Percentiles rank a stretch among this genome's conserved stretches.
These are phyloP conservation scores for Fusarium sp. DNA, from an alignment of 2,329 filamentous ascomycete species.

Conservation along the genomic window DNA sequence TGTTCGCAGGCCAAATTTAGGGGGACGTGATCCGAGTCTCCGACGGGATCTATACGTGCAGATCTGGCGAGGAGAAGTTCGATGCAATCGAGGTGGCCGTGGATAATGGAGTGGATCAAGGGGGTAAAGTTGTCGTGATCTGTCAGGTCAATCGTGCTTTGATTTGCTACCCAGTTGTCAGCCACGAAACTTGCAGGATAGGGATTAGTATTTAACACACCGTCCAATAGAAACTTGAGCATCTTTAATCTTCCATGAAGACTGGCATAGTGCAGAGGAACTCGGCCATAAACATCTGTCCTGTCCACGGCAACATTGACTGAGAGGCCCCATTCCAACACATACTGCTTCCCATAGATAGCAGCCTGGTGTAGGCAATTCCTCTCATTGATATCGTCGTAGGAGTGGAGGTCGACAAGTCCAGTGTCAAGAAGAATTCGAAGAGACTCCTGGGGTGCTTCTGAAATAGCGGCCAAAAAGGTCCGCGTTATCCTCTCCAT, in stretches of 20 bases:
- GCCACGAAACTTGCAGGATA: background rate
- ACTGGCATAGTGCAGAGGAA: constrained; percentile 95
- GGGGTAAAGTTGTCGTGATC: constrained; percentile 99
- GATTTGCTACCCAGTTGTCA: constrained; percentile 65
- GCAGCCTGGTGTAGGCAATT: constrained; percentile 98
- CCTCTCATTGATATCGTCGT: constrained; percentile 97
- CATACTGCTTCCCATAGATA: constrained; percentile 87
- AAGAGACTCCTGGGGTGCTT: constrained; percentile 82
- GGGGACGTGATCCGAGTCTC: constrained; percentile 91
- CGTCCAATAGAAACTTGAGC: constrained; percentile 78
- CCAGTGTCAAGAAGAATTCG: constrained; percentile 82
- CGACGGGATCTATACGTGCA: constrained; percentile 87
- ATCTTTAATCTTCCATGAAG: constrained; percentile 92
- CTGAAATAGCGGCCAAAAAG: constrained; percentile 89
- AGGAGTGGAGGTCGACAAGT: constrained; percentile 89
- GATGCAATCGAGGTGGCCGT: constrained; percentile 84
- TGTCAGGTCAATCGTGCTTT: constrained; percentile 84
- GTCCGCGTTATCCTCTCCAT: constrained; percentile 87
- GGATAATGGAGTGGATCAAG: constrained; percentile 93
- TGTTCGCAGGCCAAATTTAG: constrained; percentile 96
- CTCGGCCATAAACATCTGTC: constrained; percentile 92
- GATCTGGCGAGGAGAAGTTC: constrained; percentile 80
- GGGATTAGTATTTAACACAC: constrained; percentile 52
- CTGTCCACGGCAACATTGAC: constrained; percentile 81
- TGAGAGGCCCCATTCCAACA: constrained; percentile 81